Evolutionary conservation across 306 rosid genomes (phyloP).

Genomic region (Delonix regia): DNA sequence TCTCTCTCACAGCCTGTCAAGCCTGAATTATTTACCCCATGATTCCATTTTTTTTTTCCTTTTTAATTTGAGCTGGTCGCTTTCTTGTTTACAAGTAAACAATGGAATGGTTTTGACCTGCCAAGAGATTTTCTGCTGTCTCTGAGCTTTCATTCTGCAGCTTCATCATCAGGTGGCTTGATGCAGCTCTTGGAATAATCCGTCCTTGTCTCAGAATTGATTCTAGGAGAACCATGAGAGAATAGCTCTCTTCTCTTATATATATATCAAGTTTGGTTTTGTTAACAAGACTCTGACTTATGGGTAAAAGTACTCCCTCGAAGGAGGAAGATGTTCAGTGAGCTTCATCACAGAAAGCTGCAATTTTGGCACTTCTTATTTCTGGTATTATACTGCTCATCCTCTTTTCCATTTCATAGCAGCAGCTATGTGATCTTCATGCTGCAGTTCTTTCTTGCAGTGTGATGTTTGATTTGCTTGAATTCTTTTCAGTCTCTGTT

Average conservation of each 20-base stretch:
- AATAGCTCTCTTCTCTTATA: constrained; percentile 3
- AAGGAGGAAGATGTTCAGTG: constrained; percentile 56
- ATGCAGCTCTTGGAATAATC: constrained; percentile 56
- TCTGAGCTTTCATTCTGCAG: constrained; percentile 48
- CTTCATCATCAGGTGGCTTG: constrained; percentile 32
- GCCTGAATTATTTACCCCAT: constrained; percentile 71
- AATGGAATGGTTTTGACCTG: constrained; percentile 43
- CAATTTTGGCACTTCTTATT: constrained; percentile 45
- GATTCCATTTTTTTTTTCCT: constrained; percentile 40
- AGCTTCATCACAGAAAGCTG: constrained; percentile 52
- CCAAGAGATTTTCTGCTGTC: constrained; percentile 65
- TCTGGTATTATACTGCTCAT: constrained; percentile 45
- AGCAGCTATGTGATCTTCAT: not conserved
- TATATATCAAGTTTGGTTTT: constrained; percentile 29
- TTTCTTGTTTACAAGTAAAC: constrained; percentile 54
- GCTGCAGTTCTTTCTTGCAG: not conserved
- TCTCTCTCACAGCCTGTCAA: constrained; percentile 90
- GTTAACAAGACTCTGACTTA: constrained; percentile 21
- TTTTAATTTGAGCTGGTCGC: constrained; percentile 30
- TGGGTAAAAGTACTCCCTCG: constrained; percentile 55
- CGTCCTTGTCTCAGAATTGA: constrained; percentile 49
- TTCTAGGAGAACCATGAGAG: constrained; percentile 29
- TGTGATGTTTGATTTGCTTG: constrained; percentile 24
- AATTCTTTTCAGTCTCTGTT: constrained; percentile 24
- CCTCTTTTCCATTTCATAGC: not conserved